Evolutionary conservation across 129 eudicot species (phyloP).

Genomic region (Flaveria sonorensis): DNA sequence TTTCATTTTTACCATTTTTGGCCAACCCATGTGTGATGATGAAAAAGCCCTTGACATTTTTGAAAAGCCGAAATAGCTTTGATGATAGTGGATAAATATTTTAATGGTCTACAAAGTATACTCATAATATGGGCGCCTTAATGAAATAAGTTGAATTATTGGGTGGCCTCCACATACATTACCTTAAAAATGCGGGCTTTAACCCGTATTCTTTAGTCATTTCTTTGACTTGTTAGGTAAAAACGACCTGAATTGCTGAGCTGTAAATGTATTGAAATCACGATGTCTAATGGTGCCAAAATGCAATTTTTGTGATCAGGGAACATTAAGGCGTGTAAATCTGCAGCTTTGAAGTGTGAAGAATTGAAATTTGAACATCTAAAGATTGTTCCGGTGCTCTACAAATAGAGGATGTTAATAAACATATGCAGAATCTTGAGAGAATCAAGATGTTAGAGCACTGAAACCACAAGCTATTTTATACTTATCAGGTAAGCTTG

Average conservation of each 20-base stretch:
- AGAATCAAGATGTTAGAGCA: constrained; percentile 73
- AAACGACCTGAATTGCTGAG: not conserved
- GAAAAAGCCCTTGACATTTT: not conserved
- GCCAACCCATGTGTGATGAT: not conserved
- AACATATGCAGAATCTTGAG: constrained; percentile 74
- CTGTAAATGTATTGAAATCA: not conserved
- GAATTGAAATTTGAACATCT: constrained; percentile 67
- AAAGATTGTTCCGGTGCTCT: constrained; percentile 53
- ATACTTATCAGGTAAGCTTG: constrained; percentile 1
- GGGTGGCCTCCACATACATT: not conserved
- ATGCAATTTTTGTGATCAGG: constrained; percentile 39
- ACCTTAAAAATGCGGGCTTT: not conserved
- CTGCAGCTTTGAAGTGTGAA: constrained; percentile 82
- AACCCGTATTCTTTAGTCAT: not conserved
- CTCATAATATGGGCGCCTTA: not conserved
- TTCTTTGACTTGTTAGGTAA: not conserved
- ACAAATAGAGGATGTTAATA: constrained; percentile 46
- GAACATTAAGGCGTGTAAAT: constrained; percentile 74
- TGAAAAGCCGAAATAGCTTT: not conserved
- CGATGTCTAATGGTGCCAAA: not conserved
- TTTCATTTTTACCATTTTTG: not conserved
- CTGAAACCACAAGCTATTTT: constrained; percentile 30
- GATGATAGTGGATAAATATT: not conserved
- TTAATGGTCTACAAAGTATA: not conserved
- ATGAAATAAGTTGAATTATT: not conserved